Evolutionary conservation across 257 asterid genomes (phyloP).

Genomic region (Mentha longifolia): DNA sequence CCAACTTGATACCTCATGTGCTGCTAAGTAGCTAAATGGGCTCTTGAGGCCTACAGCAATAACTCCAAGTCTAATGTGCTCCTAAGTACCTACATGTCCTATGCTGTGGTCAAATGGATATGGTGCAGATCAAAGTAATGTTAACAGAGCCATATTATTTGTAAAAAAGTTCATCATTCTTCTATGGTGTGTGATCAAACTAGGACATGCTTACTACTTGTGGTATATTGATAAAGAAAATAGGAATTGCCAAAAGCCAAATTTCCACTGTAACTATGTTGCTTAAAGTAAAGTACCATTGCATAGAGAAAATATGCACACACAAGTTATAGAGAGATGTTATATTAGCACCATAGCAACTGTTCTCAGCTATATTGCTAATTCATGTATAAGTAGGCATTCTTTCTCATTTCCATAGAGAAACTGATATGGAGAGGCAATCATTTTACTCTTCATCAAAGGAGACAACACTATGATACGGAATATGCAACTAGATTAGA

Average conservation of each 20-base stretch:
- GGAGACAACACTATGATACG: too few species aligned
- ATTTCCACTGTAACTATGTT: background rate
- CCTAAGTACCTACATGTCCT: background rate
- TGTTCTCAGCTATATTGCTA: background rate
- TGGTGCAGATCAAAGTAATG: background rate
- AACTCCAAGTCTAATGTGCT: too few species aligned
- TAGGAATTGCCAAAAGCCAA: background rate
- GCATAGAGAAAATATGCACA: background rate
- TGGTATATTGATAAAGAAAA: background rate
- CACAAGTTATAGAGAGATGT: background rate
- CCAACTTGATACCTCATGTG: too few species aligned
- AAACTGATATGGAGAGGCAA: background rate
- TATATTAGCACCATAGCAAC: background rate
- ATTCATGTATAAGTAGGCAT: background rate
- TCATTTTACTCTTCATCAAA: background rate
- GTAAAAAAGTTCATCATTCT: background rate
- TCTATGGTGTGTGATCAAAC: background rate
- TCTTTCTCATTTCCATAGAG: constrained; percentile 1
- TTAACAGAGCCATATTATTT: too few species aligned
- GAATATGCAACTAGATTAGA: background rate
- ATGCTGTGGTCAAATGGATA: background rate
- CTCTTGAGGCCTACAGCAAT: background rate
- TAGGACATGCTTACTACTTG: background rate
- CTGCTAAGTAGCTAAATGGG: background rate
- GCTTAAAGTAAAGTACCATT: too few species aligned